Evolutionary conservation across 306 rosid species (phyloP).

Genomic region (Biancaea sappan): DNA sequence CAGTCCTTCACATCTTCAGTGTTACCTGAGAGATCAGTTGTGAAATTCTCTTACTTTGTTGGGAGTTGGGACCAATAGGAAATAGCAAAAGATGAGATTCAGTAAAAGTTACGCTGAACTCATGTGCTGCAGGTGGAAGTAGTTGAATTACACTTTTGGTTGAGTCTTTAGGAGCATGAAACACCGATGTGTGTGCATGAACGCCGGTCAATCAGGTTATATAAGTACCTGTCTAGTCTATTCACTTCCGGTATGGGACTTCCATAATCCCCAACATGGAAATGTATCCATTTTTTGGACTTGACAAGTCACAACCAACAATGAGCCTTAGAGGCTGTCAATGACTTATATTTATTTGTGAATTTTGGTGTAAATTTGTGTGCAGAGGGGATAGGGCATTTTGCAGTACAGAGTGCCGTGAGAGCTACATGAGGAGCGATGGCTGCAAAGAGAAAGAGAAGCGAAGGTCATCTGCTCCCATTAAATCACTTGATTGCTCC

Average conservation of each 20-base stretch:
- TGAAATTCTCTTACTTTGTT: background rate
- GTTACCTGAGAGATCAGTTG: background rate
- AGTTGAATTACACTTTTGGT: too few relatives aligned
- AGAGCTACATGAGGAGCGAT: slow-evolving; percentile 55
- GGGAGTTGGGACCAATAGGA: background rate
- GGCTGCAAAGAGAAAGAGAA: slow-evolving; percentile 40
- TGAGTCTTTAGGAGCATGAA: too few relatives aligned
- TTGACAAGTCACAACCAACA: background rate
- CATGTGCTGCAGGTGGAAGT: too few relatives aligned
- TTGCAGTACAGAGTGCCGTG: slow-evolving; percentile 70
- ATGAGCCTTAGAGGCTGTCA: background rate
- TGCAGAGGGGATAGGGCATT: slow-evolving; percentile 77
- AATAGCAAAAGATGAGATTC: too few relatives aligned
- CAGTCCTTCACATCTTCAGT: background rate
- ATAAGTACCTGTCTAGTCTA: too few relatives aligned
- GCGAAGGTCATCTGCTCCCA: slow-evolving; percentile 37
- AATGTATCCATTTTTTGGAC: too few relatives aligned
- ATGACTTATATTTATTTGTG: background rate
- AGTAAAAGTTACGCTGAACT: too few relatives aligned
- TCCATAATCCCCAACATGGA: too few relatives aligned
- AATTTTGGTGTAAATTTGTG: background rate
- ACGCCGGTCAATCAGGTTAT: too few relatives aligned
- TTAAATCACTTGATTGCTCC: slow-evolving; percentile 50
- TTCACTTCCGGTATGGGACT: too few relatives aligned
- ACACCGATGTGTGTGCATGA: too few relatives aligned